Percentiles rank a stretch among this genome's conserved stretches.
phyloP scores from a whole-genome alignment of 2,329 filamentous ascomycete species.

The Pseudocercospora cruenta region DNA sequence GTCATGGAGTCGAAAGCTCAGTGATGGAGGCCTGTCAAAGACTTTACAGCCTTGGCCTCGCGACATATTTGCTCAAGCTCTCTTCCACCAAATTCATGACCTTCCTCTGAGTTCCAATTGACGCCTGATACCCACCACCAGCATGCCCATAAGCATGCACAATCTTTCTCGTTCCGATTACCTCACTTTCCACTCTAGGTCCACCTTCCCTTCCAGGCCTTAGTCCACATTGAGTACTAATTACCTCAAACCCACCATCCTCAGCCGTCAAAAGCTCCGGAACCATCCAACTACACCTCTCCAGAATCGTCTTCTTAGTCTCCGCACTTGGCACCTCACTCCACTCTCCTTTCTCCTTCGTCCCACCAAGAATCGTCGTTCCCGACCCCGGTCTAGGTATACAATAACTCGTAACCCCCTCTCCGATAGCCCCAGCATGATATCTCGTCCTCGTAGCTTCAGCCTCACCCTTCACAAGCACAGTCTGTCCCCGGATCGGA shows the following conservation, averaged over 20 bases:
- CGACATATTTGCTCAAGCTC: constrained; percentile 24
- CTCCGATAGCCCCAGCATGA: constrained; percentile 29
- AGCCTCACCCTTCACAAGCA: constrained; percentile 50
- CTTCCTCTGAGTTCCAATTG: constrained; percentile 34
- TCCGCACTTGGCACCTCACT: constrained; percentile 36
- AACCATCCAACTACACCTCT: constrained; percentile 40
- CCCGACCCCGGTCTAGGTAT: constrained; percentile 48
- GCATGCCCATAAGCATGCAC: constrained; percentile 55
- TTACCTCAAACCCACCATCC: constrained; percentile 47
- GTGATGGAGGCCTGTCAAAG: background rate
- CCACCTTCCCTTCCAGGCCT: constrained; percentile 50
- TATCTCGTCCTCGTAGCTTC: constrained; percentile 35
- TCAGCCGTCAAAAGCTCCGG: constrained; percentile 41
- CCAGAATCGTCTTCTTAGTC: constrained; percentile 44
- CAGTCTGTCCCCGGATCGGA: constrained; percentile 52
- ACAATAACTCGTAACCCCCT: constrained; percentile 43
- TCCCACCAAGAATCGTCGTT: constrained; percentile 51
- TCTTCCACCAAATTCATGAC: constrained; percentile 36
- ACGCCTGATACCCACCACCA: constrained; percentile 48
- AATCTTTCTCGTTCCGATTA: constrained; percentile 38
- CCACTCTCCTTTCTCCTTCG: constrained; percentile 47
- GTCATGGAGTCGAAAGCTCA: background rate
- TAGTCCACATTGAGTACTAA: constrained; percentile 49
- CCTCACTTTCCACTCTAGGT: constrained; percentile 48
- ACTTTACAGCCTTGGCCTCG: constrained; percentile 26